Evolutionary conservation across 495 filamentous ascomycete genomes (phyloP), one percentile per base, ranked within the genome.

Genomic region (Podospora australis): DNA sequence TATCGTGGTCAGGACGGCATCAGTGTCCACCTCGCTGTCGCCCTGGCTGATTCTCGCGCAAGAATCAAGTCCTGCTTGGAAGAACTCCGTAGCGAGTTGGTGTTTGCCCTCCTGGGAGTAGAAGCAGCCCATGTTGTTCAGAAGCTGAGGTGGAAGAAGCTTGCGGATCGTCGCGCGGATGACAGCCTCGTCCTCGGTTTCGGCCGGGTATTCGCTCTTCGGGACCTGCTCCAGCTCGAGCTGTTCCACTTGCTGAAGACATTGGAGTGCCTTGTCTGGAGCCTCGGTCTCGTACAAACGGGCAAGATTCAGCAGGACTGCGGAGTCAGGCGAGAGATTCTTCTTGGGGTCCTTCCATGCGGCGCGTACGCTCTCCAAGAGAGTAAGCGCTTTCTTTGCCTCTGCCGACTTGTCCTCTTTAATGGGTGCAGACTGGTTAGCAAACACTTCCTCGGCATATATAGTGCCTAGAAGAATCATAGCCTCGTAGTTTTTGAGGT

Each of bases 81-180:
- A 97, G 60, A 91, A 74, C 36, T 87, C 80, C 48, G 85, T 82
- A n/a, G 94, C 90, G 39, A 78, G 70, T 17, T 82, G 78, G 51
- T 86, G 83, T 55, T 87, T 89, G 56, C 94, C 94, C 0, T 78
- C 72, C 55, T 94, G 88, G 55, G 86, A 97, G 52, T 94, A 78
- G 70, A 97, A 95, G 63, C 88, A 92, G 2, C 88, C 92, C 64
- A 98, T 94, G 59, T 98, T 97, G 72, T 96, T 97, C 34, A 96
- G 79, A 1, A 98, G 73, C 63, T 96, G 90, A 2, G 94, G 89
- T 4, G 90, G 86, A 0, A 97, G 70, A 49, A 80, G 70, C 60
- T 89, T 82, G 26, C 88, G 81, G 25, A 92, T 71, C 21, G 69
- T 70, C 24, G 72, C 69, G 44, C 77, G 78, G 21, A 78, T 56